phyloP scores from a whole-genome alignment of 495 filamentous ascomycete genomes.

The Geopyxis carbonaria region DNA sequence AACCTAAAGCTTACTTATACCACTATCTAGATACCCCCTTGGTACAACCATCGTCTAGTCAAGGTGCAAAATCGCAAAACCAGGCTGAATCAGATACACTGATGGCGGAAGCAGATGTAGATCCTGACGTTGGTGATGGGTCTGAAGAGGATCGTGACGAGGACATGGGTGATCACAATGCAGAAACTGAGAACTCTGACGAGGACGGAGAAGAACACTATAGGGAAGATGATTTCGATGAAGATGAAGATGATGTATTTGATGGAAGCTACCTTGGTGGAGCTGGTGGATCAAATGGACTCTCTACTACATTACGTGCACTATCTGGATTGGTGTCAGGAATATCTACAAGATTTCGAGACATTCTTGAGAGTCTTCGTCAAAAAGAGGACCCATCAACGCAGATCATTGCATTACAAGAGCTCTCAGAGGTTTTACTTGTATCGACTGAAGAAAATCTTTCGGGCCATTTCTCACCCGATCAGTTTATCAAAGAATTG shows the following conservation, averaged over 20 bases:
- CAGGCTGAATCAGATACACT: too few species aligned
- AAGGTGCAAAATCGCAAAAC: too few species aligned
- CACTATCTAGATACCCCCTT: too few species aligned
- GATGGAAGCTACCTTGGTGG: constrained; percentile 52
- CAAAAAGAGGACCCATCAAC: constrained; percentile 76
- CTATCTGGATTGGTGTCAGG: constrained; percentile 83
- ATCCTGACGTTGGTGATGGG: too few species aligned
- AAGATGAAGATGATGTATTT: constrained; percentile 67
- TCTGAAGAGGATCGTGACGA: constrained; percentile 36
- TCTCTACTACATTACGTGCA: constrained; percentile 72
- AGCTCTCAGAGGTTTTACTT: constrained; percentile 81
- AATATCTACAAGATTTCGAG: constrained; percentile 58
- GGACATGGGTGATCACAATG: constrained; percentile 29
- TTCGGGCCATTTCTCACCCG: constrained; percentile 85
- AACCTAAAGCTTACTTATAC: too few species aligned
- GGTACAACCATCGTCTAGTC: too few species aligned
- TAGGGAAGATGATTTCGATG: constrained; percentile 31
- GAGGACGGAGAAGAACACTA: constrained; percentile 32
- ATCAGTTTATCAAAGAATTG: constrained; percentile 88
- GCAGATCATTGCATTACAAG: constrained; percentile 82
- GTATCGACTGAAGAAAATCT: constrained; percentile 94
- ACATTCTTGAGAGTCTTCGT: constrained; percentile 66
- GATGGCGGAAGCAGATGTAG: constrained; percentile 35
- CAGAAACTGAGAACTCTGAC: constrained; percentile 34
- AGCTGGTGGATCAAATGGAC: constrained; percentile 39